Percentiles rank a stretch among this genome's conserved stretches.
Conservation (phyloP, 2,329 filamentous ascomycete species). For the Fusarium equiseti region DNA sequence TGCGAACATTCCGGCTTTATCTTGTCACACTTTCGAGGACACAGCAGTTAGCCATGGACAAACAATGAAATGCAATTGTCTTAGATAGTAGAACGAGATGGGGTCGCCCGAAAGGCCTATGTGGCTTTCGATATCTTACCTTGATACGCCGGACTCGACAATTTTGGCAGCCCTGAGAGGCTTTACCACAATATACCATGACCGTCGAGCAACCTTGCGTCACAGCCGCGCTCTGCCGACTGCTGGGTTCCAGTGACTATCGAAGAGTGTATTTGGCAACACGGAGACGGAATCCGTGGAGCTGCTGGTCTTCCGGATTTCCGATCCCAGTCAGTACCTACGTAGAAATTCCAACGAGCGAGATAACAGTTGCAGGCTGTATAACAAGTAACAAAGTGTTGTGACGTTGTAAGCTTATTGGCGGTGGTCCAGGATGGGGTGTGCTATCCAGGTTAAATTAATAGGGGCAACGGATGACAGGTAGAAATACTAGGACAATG, state of each 20-base stretch:
- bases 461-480: constrained; percentile 25
- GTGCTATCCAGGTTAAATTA: constrained; percentile 19
- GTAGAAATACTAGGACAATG: constrained; percentile 12
- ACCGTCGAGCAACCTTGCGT: constrained; percentile 7
- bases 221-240: constrained; percentile 17
- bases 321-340: constrained; percentile 7
- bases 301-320: constrained; percentile 5
- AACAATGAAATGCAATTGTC: neutral
- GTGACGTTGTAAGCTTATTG: constrained; percentile 17
- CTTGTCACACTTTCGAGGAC: constrained; percentile 67
- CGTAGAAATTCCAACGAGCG: neutral
- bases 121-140: constrained; percentile 52
- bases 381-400: constrained; percentile 10
- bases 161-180: constrained; percentile 66
- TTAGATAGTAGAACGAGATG: neutral
- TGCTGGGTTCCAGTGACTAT: constrained; percentile 25
- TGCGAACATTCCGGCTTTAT: constrained; percentile 71
- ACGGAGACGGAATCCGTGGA: constrained; percentile 14
- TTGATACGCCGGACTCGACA: constrained; percentile 68
- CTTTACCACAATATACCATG: constrained; percentile 70
- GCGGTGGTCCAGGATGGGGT: constrained; percentile 1
- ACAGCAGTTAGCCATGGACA: constrained; percentile 21
- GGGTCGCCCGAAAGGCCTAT: neutral
- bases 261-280: constrained; percentile 17
- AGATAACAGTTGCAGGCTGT: neutral